Evolutionary conservation across 805 yeast genomes (phyloP).

Genomic region (Suhomyces canberraensis): DNA sequence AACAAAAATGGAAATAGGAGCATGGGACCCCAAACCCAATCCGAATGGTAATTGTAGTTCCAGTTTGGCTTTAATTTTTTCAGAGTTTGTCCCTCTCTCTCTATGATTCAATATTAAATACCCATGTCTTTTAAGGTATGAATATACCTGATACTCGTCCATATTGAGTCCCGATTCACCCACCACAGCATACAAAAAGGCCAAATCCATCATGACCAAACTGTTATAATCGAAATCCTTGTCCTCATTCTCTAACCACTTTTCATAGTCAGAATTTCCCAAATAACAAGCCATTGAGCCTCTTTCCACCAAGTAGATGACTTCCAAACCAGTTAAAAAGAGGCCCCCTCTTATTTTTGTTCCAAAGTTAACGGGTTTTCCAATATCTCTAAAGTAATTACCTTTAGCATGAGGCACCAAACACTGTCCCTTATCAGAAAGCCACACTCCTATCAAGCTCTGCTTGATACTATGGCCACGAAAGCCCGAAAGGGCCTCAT

Average conservation of each 20-base stretch:
- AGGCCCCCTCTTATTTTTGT: slow-evolving; percentile 24
- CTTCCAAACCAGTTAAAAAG: slow-evolving; percentile 63
- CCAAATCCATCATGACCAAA: slow-evolving; percentile 49
- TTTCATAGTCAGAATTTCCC: slow-evolving; percentile 17
- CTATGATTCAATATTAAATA: slow-evolving; percentile 44
- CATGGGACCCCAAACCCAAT: background rate
- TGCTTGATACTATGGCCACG: slow-evolving; percentile 52
- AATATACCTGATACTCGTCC: slow-evolving; percentile 63
- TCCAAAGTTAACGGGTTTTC: slow-evolving; percentile 41
- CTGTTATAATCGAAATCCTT: slow-evolving; percentile 18
- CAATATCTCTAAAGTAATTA: slow-evolving; percentile 69
- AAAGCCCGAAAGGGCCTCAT: slow-evolving; percentile 51
- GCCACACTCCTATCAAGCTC: slow-evolving; percentile 49
- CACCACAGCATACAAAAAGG: slow-evolving; percentile 58
- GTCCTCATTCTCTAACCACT: slow-evolving; percentile 14
- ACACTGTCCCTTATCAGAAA: slow-evolving; percentile 21
- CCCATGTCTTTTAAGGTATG: slow-evolving; percentile 74
- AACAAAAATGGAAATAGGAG: background rate
- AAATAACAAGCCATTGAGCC: slow-evolving; percentile 47
- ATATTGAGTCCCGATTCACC: slow-evolving; percentile 39
- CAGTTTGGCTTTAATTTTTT: background rate
- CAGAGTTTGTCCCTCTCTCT: background rate
- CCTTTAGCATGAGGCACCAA: slow-evolving; percentile 58
- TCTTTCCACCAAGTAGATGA: slow-evolving; percentile 74
- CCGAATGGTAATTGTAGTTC: background rate